These are phyloP conservation scores for Amylostereum areolatum DNA, from an alignment of 1,284 basidiomycete genomes.

Conservation along the genomic window DNA sequence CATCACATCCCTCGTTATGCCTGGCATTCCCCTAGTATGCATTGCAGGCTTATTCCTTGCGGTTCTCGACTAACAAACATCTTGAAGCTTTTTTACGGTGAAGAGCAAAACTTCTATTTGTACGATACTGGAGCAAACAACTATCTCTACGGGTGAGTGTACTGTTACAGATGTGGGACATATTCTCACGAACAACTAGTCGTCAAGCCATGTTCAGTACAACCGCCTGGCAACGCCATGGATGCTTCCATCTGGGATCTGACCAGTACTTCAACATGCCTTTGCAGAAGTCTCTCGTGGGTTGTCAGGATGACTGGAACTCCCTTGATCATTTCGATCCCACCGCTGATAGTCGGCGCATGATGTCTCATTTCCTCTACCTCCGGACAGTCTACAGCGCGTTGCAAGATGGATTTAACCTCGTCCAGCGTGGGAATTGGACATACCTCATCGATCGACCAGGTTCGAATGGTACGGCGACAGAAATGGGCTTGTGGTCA, in stretches of 20 bases:
- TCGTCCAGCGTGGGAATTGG: conserved; percentile 79
- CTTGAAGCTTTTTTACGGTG: conserved; percentile 72
- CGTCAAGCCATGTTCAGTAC: conserved; percentile 87
- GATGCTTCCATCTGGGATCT: conserved; percentile 85
- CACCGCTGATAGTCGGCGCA: conserved; percentile 67
- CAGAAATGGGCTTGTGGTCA: conserved; percentile 86
- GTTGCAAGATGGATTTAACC: conserved; percentile 80
- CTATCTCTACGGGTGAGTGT: conserved; percentile 75
- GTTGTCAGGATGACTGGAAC: conserved; percentile 85
- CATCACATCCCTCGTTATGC: conserved; percentile 76
- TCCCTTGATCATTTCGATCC: conserved; percentile 91
- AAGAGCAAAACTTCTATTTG: conserved; percentile 83
- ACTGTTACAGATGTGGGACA: background rate
- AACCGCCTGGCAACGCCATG: conserved; percentile 86
- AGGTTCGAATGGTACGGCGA: conserved; percentile 73
- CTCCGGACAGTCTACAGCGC: conserved; percentile 65
- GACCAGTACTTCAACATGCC: conserved; percentile 89
- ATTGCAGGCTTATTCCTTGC: background rate
- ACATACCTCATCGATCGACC: conserved; percentile 72
- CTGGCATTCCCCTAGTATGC: conserved; percentile 74
- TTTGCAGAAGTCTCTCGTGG: conserved; percentile 68
- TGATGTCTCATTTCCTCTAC: conserved; percentile 68
- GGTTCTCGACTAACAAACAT: background rate
- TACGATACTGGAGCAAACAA: conserved; percentile 81
- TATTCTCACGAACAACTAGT: conserved; percentile 29